Conservation (phyloP, 1,139 yeast species). For the Yamadazyma triangularis region DNA sequence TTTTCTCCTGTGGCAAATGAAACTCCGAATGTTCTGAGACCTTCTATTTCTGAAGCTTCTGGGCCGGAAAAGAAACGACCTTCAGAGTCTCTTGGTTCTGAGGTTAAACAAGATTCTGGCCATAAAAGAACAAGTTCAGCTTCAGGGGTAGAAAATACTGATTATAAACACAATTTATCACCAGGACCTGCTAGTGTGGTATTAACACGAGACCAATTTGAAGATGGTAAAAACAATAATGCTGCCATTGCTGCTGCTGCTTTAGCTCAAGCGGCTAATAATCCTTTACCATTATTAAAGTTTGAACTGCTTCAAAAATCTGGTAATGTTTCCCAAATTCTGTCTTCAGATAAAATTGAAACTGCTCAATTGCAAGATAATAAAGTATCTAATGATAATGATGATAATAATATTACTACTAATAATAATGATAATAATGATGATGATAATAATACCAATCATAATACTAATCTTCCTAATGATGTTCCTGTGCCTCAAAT, state of each 20-base stretch:
- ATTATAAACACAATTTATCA: slow-evolving; percentile 5
- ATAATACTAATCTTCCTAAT: not conserved
- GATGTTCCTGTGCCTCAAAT: not conserved
- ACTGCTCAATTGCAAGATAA: slow-evolving; percentile 4
- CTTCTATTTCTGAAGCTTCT: slow-evolving; percentile 5
- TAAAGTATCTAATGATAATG: not conserved
- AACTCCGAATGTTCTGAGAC: not conserved
- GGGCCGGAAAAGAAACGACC: not conserved
- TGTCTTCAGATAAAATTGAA: too few relatives aligned
- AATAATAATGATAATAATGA: slow-evolving; percentile 8
- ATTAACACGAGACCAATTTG: slow-evolving; percentile 43
- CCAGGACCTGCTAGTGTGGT: slow-evolving; percentile 27
- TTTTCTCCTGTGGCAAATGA: not conserved
- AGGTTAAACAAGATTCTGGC: not conserved
- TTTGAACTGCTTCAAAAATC: too few relatives aligned
- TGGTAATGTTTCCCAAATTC: too few relatives aligned
- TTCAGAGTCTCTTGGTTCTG: slow-evolving; percentile 2
- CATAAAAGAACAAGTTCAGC: slow-evolving; percentile 25
- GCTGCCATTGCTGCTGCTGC: slow-evolving; percentile 71
- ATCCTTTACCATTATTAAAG: slow-evolving; percentile 49
- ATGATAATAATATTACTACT: not conserved
- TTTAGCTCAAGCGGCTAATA: slow-evolving; percentile 66
- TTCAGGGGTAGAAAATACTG: slow-evolving; percentile 12
- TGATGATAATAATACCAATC: not conserved
- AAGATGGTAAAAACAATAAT: slow-evolving; percentile 38